Percentiles rank a stretch among this genome's conserved stretches.
These are phyloP conservation scores for Phoma herbarum DNA, from an alignment of 2,329 filamentous ascomycete genomes.

Conservation along the genomic window DNA sequence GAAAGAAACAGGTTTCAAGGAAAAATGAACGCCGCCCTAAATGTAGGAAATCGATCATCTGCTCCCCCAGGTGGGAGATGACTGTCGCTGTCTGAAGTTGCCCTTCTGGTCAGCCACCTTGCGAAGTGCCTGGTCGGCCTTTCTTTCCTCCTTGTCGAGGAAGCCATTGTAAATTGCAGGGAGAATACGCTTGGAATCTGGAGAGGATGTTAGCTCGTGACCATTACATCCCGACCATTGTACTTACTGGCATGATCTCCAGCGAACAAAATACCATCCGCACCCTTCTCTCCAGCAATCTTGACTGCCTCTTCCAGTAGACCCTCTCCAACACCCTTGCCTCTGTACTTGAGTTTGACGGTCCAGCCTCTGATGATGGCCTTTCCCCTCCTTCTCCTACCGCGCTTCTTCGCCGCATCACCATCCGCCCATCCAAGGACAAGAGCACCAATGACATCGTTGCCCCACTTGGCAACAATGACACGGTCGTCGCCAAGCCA, in stretches of 20 bases:
- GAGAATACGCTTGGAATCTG: conserved; percentile 48
- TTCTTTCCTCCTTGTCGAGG: conserved; percentile 45
- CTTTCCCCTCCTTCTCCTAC: conserved; percentile 65
- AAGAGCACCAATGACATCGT: conserved; percentile 74
- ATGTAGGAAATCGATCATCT: conserved; percentile 30
- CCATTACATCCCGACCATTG: not conserved
- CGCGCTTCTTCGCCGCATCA: conserved; percentile 55
- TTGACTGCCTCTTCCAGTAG: conserved; percentile 77
- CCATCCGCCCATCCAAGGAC: conserved; percentile 71
- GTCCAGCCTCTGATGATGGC: conserved; percentile 86
- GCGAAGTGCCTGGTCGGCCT: conserved; percentile 48
- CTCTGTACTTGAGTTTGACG: conserved; percentile 72
- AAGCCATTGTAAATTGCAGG: conserved; percentile 48
- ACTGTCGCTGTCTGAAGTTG: conserved; percentile 50
- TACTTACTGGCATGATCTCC: conserved; percentile 77
- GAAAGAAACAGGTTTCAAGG: conserved; percentile 24
- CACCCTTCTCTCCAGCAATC: conserved; percentile 72
- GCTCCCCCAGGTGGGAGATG: conserved; percentile 50
- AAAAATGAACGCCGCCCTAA: conserved; percentile 24
- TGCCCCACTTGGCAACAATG: conserved; percentile 72
- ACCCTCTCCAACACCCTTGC: conserved; percentile 74
- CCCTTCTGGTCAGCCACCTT: conserved; percentile 52
- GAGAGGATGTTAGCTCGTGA: conserved; percentile 23
- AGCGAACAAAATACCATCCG: conserved; percentile 76
- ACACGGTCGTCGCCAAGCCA: conserved; percentile 65